Conservation (phyloP, 352 stramenopile species). For the Globisporangium cylindrosporum region DNA sequence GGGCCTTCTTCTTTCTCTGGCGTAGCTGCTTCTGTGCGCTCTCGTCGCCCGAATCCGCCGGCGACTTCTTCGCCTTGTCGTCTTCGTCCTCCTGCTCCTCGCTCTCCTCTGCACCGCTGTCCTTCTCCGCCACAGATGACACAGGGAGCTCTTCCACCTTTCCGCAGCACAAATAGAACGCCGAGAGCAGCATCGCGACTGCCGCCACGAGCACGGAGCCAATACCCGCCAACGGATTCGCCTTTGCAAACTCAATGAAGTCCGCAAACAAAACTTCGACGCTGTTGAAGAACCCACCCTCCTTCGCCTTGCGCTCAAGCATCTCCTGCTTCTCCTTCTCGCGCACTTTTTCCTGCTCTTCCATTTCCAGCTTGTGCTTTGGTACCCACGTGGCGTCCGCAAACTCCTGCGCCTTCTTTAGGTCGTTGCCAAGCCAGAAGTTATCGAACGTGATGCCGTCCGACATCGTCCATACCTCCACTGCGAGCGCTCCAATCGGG, state of each 20-base stretch:
- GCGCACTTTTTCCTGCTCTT: slow-evolving; percentile 49
- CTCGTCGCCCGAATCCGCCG: slow-evolving; percentile 24
- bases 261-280: slow-evolving; percentile 35
- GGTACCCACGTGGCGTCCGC: slow-evolving; percentile 66
- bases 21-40: slow-evolving; percentile 56
- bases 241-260: slow-evolving; percentile 50
- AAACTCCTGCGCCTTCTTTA: slow-evolving; percentile 76
- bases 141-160: slow-evolving; percentile 34
- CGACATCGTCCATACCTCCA: slow-evolving; percentile 93
- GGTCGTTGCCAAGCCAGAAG: slow-evolving; percentile 88
- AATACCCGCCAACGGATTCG: slow-evolving; percentile 56
- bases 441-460: slow-evolving; percentile 92
- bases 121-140: slow-evolving; percentile 18
- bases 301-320: slow-evolving; percentile 41
- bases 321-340: slow-evolving; percentile 37
- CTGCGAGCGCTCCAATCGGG: slow-evolving; percentile 83
- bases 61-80: slow-evolving; percentile 24
- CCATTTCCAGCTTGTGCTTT: slow-evolving; percentile 69
- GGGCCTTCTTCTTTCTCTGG: slow-evolving; percentile 78
- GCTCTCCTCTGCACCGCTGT: slow-evolving; percentile 29
- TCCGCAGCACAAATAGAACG: slow-evolving; percentile 64
- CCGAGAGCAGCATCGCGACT: slow-evolving; percentile 37
- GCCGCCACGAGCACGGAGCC: slow-evolving; percentile 39
- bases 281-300: slow-evolving; percentile 44
- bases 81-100: slow-evolving; percentile 28